Evolutionary conservation across 208 protist genomes (phyloP).

Genomic region (Novymonas esmeraldas): DNA sequence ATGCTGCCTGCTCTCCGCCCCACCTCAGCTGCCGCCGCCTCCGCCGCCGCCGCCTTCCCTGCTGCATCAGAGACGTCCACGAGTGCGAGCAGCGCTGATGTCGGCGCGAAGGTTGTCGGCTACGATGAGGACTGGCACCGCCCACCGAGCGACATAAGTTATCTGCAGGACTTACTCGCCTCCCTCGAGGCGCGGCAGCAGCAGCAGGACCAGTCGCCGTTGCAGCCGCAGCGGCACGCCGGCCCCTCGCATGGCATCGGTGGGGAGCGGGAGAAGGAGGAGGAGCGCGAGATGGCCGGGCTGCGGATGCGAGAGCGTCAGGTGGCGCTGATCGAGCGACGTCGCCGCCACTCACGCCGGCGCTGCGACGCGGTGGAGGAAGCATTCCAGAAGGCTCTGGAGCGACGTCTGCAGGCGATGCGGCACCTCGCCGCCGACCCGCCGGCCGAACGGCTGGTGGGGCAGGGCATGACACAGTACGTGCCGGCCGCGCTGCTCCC

Average conservation of each 20-base stretch:
- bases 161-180: constrained; percentile 20
- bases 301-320: constrained; percentile 46
- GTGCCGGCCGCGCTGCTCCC: constrained; percentile 66
- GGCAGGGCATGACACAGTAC: constrained; percentile 74
- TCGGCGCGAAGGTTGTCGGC: background rate
- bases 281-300: constrained; percentile 29
- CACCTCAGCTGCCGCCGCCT: background rate
- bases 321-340: constrained; percentile 45
- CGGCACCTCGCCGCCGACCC: constrained; percentile 78
- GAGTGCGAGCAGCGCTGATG: background rate
- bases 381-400: constrained; percentile 63
- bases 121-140: constrained; percentile 38
- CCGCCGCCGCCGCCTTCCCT: background rate
- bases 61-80: background rate
- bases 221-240: background rate
- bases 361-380: constrained; percentile 80
- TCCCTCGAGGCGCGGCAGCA: constrained; percentile 14
- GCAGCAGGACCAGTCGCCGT: background rate
- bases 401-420: constrained; percentile 71
- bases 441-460: constrained; percentile 86
- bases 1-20: constrained; percentile 6
- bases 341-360: constrained; percentile 32
- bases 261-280: background rate
- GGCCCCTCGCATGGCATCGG: background rate
- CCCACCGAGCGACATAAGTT: constrained; percentile 23